Evolutionary conservation across 768 basidiomycete species (phyloP), one percentile per base, ranked within the genome.

Genomic region (Podaxis carcinomalis): DNA sequence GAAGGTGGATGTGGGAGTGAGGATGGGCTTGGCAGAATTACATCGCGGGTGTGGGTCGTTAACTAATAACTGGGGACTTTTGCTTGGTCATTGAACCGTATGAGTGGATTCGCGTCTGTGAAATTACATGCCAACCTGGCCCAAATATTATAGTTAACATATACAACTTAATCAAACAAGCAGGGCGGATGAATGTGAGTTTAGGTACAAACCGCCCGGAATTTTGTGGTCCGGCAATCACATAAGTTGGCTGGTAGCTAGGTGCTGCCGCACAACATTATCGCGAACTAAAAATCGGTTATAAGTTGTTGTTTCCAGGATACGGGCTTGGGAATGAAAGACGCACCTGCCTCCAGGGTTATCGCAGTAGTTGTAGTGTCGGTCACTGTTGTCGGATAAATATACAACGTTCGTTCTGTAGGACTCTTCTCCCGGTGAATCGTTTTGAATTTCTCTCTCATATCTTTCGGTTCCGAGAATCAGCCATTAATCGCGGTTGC

Each of bases 371-470:
- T 60, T 51, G 4, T 77, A 80, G 63, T 70, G 88, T 56, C 88
- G 58, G 87, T 86, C 6, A 87, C 87, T 37, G 87, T 86, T 0
- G 89, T 91, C 2, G 84, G 74, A 66, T 87, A 88, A 36, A 86
- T 84, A 69, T 89, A 89, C 36, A 81, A 78, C 7, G 79, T 74
- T 11, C 88, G 79, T 5, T 75, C 75, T 60, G 79, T 75, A 7
- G 86, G 85, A 1, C 87, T 88, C 57, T 74, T 72, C 21, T 84
- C 75, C 54, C 80, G 82, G 62, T 80, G 80, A 4, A 88, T 86
- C 42, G 87, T 85, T 65, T 81, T 87, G 70, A 90, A 90, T 68
- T 88, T 88, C 51, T 83, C 81, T 52, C 82, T 79, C 23, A 91
- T 74, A 72, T 89, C 89, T 90, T 90, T 13, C 50, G 51, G 4